These are phyloP conservation scores for Barnettozyma sp. DNA, from an alignment of 805 yeast genomes.

Conservation along the genomic window DNA sequence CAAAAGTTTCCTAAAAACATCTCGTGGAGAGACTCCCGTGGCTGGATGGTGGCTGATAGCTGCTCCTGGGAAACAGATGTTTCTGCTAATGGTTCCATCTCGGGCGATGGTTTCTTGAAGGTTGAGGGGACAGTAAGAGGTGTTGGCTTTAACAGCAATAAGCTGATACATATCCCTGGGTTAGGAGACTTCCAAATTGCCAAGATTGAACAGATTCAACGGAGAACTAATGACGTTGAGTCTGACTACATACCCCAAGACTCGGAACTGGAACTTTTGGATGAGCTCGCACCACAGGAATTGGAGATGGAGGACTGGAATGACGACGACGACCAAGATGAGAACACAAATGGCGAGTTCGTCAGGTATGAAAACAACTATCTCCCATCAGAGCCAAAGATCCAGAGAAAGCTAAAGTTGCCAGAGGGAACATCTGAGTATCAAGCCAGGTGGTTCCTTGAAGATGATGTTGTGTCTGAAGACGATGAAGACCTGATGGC, in stretches of 20 bases:
- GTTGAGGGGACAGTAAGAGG: slow-evolving; percentile 88
- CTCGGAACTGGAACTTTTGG: slow-evolving; percentile 46
- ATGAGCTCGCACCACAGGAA: slow-evolving; percentile 53
- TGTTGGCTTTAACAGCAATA: slow-evolving; percentile 67
- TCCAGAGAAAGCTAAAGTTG: slow-evolving; percentile 34
- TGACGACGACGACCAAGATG: slow-evolving; percentile 28
- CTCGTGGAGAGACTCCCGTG: slow-evolving; percentile 90
- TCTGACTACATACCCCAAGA: slow-evolving; percentile 29
- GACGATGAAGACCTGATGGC: slow-evolving; percentile 20
- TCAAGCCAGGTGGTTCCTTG: slow-evolving; percentile 72
- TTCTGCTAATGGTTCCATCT: slow-evolving; percentile 58
- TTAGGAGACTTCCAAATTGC: slow-evolving; percentile 81
- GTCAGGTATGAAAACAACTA: slow-evolving; percentile 36
- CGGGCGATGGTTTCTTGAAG: slow-evolving; percentile 41
- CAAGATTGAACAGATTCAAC: slow-evolving; percentile 47
- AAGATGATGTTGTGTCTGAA: slow-evolving; percentile 36
- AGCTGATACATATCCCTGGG: slow-evolving; percentile 81
- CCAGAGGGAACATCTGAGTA: slow-evolving; percentile 79
- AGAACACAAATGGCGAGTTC: slow-evolving; percentile 27
- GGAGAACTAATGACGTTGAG: slow-evolving; percentile 21
- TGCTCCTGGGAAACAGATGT: slow-evolving; percentile 45
- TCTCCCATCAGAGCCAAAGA: slow-evolving; percentile 29
- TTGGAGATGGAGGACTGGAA: slow-evolving; percentile 39
- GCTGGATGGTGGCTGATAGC: slow-evolving; percentile 73
- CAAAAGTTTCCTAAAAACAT: slow-evolving; percentile 83